Evolutionary conservation across 306 rosid genomes (phyloP).

Genomic region (Prunus mira): DNA sequence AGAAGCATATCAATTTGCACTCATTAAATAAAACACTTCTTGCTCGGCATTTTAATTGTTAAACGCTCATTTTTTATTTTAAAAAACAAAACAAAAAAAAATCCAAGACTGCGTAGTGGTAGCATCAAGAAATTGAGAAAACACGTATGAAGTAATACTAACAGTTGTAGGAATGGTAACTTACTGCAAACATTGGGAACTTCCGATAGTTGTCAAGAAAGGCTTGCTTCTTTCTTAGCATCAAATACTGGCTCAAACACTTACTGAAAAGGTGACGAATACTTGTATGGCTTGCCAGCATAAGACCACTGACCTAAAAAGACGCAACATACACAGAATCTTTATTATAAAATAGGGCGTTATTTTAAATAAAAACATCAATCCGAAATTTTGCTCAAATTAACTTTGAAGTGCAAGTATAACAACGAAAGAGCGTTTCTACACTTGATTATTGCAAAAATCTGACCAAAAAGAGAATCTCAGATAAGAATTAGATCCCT

Average conservation of each 20-base stretch:
- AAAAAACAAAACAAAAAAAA: no score
- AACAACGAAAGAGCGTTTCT: not conserved
- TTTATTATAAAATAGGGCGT: not conserved
- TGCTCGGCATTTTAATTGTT: no score
- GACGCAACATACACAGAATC: conserved; percentile 21
- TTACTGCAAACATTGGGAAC: conserved; percentile 99
- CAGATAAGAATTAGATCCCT: conserved; percentile 13
- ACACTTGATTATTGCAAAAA: not conserved
- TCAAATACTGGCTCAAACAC: conserved; percentile 93
- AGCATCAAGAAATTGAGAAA: conserved; percentile 4
- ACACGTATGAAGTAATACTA: conserved; percentile 8
- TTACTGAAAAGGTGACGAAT: conserved; percentile 96
- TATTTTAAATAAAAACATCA: not conserved
- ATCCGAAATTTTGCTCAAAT: not conserved
- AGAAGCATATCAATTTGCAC: not conserved
- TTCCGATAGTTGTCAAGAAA: conserved; percentile 94
- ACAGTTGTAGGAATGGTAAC: conserved; percentile 28
- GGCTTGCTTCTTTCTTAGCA: conserved; percentile 97
- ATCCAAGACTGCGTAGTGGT: not conserved
- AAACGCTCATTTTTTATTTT: not conserved
- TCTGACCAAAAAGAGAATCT: not conserved
- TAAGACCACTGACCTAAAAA: conserved; percentile 91
- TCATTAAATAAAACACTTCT: not conserved
- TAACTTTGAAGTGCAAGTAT: no score
- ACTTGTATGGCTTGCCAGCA: conserved; percentile 98